Conservation (phyloP, 78 protist genomes). For the Guillardia theta region DNA sequence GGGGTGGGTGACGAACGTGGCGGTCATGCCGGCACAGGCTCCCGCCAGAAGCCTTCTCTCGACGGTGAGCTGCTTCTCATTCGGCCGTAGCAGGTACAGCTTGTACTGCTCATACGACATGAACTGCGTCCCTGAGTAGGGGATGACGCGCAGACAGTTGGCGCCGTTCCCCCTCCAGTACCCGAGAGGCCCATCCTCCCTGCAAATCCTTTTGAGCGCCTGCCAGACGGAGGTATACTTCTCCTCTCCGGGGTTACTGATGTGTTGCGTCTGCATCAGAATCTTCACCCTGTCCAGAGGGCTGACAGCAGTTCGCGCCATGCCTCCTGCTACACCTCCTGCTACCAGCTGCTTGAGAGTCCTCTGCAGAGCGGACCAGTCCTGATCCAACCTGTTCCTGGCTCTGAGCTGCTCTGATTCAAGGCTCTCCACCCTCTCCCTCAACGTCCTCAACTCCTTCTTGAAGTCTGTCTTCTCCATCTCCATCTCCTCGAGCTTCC, state of each 20-base stretch:
- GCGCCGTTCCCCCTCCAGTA: neutral
- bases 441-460: too few relatives aligned
- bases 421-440: too few relatives aligned
- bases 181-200: neutral
- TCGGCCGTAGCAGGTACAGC: neutral
- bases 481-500: too few relatives aligned
- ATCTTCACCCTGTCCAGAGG: neutral
- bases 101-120: neutral
- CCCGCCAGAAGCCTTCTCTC: neutral
- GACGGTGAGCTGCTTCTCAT: neutral
- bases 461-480: too few relatives aligned
- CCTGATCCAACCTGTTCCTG: too few relatives aligned
- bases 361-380: too few relatives aligned
- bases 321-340: neutral
- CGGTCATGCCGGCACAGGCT: neutral
- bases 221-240: neutral
- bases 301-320: neutral
- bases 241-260: neutral
- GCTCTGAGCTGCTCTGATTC: too few relatives aligned
- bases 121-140: slow-evolving; percentile 1
- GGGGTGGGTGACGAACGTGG: neutral
- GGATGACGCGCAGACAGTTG: neutral
- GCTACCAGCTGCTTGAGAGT: too few relatives aligned
- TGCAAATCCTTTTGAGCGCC: neutral
- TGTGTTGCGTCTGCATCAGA: neutral